Evolutionary conservation across 169 alveolate species (phyloP).

Genomic region (Amoebophrya sp.): DNA sequence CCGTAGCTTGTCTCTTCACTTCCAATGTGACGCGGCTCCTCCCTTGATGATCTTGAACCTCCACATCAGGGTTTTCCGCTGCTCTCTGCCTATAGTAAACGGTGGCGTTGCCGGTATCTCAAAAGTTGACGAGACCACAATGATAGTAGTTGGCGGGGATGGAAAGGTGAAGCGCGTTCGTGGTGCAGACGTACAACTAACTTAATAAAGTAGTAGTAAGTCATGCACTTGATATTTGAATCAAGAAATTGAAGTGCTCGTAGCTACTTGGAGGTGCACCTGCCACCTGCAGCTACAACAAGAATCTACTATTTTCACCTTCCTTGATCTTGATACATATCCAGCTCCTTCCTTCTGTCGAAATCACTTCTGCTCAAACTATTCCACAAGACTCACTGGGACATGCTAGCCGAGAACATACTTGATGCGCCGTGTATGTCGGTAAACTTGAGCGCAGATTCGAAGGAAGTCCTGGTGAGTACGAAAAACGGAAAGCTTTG

Average conservation of each 20-base stretch:
- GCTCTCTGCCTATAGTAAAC: background rate
- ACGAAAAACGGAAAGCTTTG: background rate
- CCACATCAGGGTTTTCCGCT: background rate
- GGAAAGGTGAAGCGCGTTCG: background rate
- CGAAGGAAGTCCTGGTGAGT: background rate
- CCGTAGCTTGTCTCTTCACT: no score
- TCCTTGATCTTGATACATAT: no score
- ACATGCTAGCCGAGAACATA: background rate
- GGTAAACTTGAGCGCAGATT: background rate
- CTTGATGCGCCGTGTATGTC: background rate
- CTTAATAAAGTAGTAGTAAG: no score
- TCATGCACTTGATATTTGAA: no score
- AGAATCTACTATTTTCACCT: no score
- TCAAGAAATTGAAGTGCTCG: no score
- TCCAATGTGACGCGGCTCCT: no score
- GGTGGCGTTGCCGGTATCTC: background rate
- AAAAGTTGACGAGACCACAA: background rate
- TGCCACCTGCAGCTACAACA: no score
- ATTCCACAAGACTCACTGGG: slow-evolving; percentile 18
- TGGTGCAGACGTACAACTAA: background rate
- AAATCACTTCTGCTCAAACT: no score
- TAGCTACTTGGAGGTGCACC: no score
- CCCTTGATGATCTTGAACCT: no score
- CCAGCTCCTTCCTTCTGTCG: no score
- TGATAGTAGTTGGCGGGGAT: background rate